phyloP scores from a whole-genome alignment of 192 early-diverging fungal species.

The Phycomyces blakesleeanus region DNA sequence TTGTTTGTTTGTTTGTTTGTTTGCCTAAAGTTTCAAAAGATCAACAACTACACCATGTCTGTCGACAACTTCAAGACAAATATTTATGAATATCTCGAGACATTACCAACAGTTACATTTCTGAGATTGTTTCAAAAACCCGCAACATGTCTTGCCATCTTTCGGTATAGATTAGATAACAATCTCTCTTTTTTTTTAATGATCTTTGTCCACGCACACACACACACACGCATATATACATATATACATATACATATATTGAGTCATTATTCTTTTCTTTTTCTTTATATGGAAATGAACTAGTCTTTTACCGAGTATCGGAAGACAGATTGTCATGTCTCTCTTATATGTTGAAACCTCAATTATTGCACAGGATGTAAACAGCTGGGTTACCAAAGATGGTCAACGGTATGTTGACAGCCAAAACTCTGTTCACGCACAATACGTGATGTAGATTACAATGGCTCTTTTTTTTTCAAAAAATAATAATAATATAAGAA shows the following conservation, averaged over 20 bases:
- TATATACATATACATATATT: conserved; percentile 15
- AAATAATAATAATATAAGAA: no score
- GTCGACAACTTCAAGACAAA: conserved; percentile 60
- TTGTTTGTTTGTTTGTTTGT: neutral
- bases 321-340: conserved; percentile 87
- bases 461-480: no score
- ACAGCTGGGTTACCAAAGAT: conserved; percentile 33
- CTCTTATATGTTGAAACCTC: conserved; percentile 72
- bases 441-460: no score
- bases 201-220: neutral
- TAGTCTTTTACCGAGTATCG: conserved; percentile 75
- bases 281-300: no score
- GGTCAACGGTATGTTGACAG: conserved; percentile 33
- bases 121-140: conserved; percentile 81
- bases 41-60: conserved; percentile 21
- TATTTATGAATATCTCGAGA: conserved; percentile 77
- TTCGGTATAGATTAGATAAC: conserved; percentile 58
- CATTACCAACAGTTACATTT: conserved; percentile 71
- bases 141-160: conserved; percentile 89
- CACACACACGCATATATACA: no score
- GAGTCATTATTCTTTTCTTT: no score
- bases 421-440: neutral
- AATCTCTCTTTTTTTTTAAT: no score
- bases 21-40: neutral
- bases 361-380: conserved; percentile 53